Percentiles rank a stretch among this genome's conserved stretches.
Conservation (phyloP, 164 flowering plant species). For the Tinospora cordifolia region DNA sequence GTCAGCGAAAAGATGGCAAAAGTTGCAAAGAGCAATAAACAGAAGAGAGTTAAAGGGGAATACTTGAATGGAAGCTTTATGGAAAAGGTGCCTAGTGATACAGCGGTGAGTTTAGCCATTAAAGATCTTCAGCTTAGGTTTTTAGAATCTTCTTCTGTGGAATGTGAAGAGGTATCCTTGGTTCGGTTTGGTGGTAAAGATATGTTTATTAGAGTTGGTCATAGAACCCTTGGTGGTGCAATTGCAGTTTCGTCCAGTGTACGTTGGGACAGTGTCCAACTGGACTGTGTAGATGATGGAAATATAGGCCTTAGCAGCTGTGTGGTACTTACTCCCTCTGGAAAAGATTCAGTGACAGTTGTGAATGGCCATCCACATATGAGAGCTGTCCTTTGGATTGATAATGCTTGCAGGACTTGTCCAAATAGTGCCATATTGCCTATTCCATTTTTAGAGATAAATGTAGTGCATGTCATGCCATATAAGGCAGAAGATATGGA, state of each 20-base stretch:
- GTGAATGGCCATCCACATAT: constrained; percentile 53
- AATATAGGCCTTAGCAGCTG: constrained; percentile 29
- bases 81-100: constrained; percentile 85
- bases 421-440: constrained; percentile 17
- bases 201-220: constrained; percentile 59
- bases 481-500: constrained; percentile 51
- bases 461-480: constrained; percentile 68
- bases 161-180: constrained; percentile 56
- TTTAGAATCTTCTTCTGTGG: constrained; percentile 49
- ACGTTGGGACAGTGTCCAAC: constrained; percentile 65
- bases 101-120: constrained; percentile 68
- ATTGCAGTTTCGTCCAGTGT: constrained; percentile 68
- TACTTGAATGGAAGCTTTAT: constrained; percentile 36
- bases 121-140: constrained; percentile 67
- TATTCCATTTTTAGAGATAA: constrained; percentile 65
- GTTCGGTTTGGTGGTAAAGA: constrained; percentile 71
- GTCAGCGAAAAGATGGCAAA: constrained; percentile 66
- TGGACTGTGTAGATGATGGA: constrained; percentile 64
- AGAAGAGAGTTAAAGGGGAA: constrained; percentile 20
- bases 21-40: constrained; percentile 42
- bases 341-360: constrained; percentile 23
- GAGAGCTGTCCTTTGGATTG: constrained; percentile 84
- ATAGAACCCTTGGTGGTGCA: constrained; percentile 93
- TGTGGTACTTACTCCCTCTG: constrained; percentile 15
- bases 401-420: constrained; percentile 31